Conservation (phyloP, 164 flowering plant genomes). For the Platanus orientalis region DNA sequence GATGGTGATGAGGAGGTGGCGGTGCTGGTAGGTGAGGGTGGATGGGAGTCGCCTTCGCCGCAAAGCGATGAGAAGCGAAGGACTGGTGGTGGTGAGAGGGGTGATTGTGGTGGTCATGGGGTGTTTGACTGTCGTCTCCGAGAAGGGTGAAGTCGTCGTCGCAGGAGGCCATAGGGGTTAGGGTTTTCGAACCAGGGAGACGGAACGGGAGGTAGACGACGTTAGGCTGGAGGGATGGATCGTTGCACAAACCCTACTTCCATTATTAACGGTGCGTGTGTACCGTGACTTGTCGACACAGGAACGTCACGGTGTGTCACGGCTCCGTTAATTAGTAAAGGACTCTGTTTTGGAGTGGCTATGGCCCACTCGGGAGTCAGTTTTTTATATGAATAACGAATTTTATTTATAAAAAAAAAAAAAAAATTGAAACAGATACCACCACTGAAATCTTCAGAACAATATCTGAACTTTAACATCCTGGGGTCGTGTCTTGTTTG, state of each 20-base stretch:
- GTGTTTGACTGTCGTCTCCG: conserved; percentile 13
- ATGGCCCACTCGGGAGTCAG: conserved; percentile 15
- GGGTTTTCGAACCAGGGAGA: conserved; percentile 17
- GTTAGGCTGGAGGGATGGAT: conserved; percentile 30
- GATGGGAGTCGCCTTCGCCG: conserved; percentile 4
- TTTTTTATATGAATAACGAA: no score
- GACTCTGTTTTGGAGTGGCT: conserved; percentile 2
- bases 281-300: conserved; percentile 22
- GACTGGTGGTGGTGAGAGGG: conserved; percentile 14
- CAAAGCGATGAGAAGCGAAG: conserved; percentile 14
- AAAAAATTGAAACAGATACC: no score
- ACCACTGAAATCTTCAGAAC: no score
- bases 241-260: background rate
- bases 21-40: conserved; percentile 1
- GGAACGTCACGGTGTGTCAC: conserved; percentile 41
- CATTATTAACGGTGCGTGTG: conserved; percentile 27
- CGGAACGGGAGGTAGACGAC: conserved; percentile 37
- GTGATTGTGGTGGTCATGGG: conserved; percentile 13
- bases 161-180: conserved; percentile 38
- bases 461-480: no score
- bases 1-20: conserved; percentile 4
- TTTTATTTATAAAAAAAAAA: no score
- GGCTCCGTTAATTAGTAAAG: conserved; percentile 36
- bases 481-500: no score
- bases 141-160: conserved; percentile 36